Conservation (phyloP, 805 yeast species). For the Ogataea philodendri region DNA sequence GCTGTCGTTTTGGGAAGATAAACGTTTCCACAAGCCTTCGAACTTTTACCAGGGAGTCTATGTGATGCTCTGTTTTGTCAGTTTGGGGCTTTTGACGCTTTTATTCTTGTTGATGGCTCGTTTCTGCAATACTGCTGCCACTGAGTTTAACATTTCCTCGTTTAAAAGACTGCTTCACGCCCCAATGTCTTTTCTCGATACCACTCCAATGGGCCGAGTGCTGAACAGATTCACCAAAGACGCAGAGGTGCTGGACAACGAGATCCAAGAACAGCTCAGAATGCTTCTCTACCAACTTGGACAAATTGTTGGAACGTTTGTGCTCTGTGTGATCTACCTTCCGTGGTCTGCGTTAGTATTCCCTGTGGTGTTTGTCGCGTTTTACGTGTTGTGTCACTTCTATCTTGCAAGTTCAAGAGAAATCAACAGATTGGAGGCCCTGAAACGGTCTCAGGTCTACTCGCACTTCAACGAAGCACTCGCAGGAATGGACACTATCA, state of each 20-base stretch:
- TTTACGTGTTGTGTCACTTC: constrained; percentile 47
- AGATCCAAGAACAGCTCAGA: constrained; percentile 68
- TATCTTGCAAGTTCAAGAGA: constrained; percentile 76
- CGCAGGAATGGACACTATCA: constrained; percentile 62
- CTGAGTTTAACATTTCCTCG: constrained; percentile 58
- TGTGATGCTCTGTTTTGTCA: constrained; percentile 54
- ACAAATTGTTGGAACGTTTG: constrained; percentile 30
- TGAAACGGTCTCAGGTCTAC: constrained; percentile 68
- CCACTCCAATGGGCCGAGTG: constrained; percentile 85
- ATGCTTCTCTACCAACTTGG: constrained; percentile 53
- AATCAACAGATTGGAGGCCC: constrained; percentile 70
- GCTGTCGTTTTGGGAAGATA: constrained; percentile 76
- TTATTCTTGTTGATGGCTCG: constrained; percentile 49
- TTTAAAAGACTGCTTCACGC: constrained; percentile 61
- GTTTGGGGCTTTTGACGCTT: constrained; percentile 45
- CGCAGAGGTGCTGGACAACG: constrained; percentile 80
- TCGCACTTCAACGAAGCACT: constrained; percentile 69
- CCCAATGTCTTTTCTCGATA: constrained; percentile 81
- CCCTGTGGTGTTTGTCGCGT: constrained; percentile 43
- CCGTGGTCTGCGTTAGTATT: constrained; percentile 66
- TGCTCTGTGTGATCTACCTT: constrained; percentile 46
- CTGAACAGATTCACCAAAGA: constrained; percentile 85
- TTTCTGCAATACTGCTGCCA: constrained; percentile 54
- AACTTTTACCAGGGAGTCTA: constrained; percentile 72
- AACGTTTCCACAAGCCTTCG: constrained; percentile 45